Evolutionary conservation across 169 alveolate genomes (phyloP), one percentile per base, ranked within the genome.

Genomic region (Plasmodium yoelii): DNA sequence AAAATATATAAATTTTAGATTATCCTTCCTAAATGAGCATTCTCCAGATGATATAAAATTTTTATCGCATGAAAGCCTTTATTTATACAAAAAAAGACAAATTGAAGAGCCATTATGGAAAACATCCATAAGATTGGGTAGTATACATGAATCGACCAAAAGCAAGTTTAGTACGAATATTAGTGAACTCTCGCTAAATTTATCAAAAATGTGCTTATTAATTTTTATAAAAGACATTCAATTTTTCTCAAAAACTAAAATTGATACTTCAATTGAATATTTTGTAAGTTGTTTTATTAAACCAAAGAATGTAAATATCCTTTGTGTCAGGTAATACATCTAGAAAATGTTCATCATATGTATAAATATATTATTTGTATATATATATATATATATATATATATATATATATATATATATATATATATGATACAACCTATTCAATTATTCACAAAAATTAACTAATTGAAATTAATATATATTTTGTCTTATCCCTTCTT

Each of bases 11-110:
- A 82, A 82, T 24, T 82, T 82, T 82, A 82, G 68, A 49, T 60
- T 82, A 9, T 82, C 90, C 61, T 82, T 82, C 47, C 61, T 53
- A 60, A 82, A 55, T 82, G 90, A 82, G 13, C 63, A 82, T 59
- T 82, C 84, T 13, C 90, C 90, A 8, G 90, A 82, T 68, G 90
- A 82, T 57, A 82, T 82, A 67, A 82, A 82, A n/a, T 82, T 82
- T 69, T 55, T 82, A 42, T 65, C 90, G 22, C 90, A 82, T 57
- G 90, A 82, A 82, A 53, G 80, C 68, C 80, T 82, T 26, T 71
- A 67, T 22, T 68, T 75, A 63, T 51, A 68, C 12, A 63, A 63
- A 68, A 82, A 82, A 82, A 46, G 24, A 67, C 24, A 22, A 28
- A 24, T 71, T 19, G 84, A 82, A 15, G 90, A 65, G 39, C 90